Conservation (phyloP, 169 alveolate species). For the Plasmodium blacklocki region DNA sequence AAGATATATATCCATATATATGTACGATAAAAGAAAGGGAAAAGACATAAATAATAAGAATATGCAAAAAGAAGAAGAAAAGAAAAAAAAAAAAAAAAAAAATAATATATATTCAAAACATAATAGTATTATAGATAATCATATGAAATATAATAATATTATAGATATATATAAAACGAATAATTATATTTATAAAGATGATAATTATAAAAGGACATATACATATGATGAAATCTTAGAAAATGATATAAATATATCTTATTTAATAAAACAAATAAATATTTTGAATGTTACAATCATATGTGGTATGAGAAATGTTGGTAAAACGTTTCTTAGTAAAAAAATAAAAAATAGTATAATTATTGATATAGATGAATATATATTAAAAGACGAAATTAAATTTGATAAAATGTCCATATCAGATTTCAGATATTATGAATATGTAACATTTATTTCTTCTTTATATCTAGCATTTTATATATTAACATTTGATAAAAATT, state of each 20-base stretch:
- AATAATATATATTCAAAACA: no score
- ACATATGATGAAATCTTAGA: conserved; percentile 17
- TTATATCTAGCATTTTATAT: conserved; percentile 16
- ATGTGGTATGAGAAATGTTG: conserved; percentile 66
- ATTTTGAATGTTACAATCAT: conserved; percentile 15
- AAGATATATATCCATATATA: no score
- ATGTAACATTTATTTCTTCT: conserved; percentile 28
- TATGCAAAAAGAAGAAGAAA: no score
- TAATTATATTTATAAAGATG: not conserved
- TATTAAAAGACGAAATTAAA: conserved; percentile 15
- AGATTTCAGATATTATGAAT: conserved; percentile 52
- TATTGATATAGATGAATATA: conserved; percentile 41
- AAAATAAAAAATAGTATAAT: conserved; percentile 21
- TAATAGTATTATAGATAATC: no score
- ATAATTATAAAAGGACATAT: conserved; percentile 34
- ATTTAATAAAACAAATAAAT: conserved; percentile 34
- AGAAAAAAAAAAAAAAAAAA: no score
- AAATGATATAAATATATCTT: conserved; percentile 16
- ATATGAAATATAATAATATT: no score
- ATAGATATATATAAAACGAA: not conserved
- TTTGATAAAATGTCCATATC: conserved; percentile 22
- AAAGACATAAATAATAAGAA: no score
- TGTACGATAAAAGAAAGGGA: no score
- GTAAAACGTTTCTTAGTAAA: conserved; percentile 26
- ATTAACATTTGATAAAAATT: not conserved